Conservation (phyloP, 2,329 filamentous ascomycete species). For the Fusarium chlamydosporum region DNA sequence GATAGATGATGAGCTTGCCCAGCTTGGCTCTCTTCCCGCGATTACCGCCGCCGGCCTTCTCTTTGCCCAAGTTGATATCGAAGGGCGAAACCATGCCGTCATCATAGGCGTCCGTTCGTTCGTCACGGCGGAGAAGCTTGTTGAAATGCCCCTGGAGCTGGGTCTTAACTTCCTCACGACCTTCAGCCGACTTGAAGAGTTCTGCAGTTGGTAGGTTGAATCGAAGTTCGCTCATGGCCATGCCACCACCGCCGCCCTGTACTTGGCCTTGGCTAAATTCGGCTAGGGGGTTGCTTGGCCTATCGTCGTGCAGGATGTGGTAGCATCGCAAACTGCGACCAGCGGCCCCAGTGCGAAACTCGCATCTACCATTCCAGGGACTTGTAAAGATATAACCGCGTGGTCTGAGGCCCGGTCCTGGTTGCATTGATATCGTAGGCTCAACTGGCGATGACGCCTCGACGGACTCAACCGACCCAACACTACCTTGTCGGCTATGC, state of each 20-base stretch:
- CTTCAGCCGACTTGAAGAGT: slow-evolving; percentile 58
- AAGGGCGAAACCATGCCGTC: slow-evolving; percentile 62
- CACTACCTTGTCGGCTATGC: slow-evolving; percentile 52
- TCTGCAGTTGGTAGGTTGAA: slow-evolving; percentile 84
- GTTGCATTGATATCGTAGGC: slow-evolving; percentile 55
- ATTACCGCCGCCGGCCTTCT: slow-evolving; percentile 88
- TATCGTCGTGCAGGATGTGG: slow-evolving; percentile 72
- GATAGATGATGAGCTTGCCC: slow-evolving; percentile 90
- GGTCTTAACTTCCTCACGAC: slow-evolving; percentile 52
- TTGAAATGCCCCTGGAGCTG: slow-evolving; percentile 61
- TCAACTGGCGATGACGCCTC: slow-evolving; percentile 52
- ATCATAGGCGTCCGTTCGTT: slow-evolving; percentile 56
- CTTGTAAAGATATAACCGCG: slow-evolving; percentile 83
- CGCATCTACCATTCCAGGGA: slow-evolving; percentile 89
- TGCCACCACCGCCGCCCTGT: slow-evolving; percentile 45
- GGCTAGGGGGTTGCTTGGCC: slow-evolving; percentile 62
- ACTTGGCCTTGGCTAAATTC: slow-evolving; percentile 52
- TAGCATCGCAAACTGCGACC: slow-evolving; percentile 82
- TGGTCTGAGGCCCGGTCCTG: slow-evolving; percentile 65
- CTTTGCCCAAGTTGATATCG: slow-evolving; percentile 82
- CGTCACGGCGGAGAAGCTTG: slow-evolving; percentile 58
- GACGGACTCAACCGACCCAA: slow-evolving; percentile 52
- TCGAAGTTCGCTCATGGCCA: slow-evolving; percentile 81
- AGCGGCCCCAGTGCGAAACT: slow-evolving; percentile 83
- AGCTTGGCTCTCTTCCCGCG: slow-evolving; percentile 90